These are phyloP conservation scores for Podaxis pistillaris DNA, from an alignment of 768 basidiomycete species.

Conservation along the genomic window DNA sequence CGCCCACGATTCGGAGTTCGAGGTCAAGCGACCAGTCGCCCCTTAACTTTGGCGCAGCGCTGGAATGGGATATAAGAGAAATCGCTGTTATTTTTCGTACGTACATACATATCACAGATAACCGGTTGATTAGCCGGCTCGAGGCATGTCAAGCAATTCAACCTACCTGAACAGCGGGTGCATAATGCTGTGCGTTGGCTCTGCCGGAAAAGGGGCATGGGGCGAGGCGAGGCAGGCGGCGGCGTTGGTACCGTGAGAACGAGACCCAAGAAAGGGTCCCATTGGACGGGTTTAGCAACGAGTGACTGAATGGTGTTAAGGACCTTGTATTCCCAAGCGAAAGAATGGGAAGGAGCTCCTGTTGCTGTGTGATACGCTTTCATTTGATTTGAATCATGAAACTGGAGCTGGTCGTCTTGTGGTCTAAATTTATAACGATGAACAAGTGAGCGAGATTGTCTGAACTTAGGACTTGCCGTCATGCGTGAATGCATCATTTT, in stretches of 20 bases:
- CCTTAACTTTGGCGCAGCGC: background rate
- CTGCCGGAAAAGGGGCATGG: background rate
- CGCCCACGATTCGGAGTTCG: conserved; percentile 3
- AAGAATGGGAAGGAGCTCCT: background rate
- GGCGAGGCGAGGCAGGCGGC: background rate
- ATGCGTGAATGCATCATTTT: background rate
- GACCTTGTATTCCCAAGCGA: background rate
- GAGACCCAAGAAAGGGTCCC: conserved; percentile 5
- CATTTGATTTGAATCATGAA: background rate
- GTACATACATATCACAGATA: background rate
- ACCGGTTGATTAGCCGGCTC: conserved; percentile 8
- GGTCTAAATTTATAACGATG: background rate
- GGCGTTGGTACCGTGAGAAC: background rate
- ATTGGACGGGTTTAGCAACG: conserved; percentile 5
- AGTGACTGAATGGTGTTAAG: background rate
- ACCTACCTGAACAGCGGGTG: background rate
- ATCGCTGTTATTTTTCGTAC: background rate
- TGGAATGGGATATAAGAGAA: background rate
- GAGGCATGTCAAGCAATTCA: background rate
- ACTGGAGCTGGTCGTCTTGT: background rate
- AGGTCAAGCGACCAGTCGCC: background rate
- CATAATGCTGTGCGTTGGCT: background rate
- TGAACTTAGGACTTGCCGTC: background rate
- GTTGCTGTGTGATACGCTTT: background rate
- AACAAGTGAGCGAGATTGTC: background rate